Percentiles rank a stretch among this genome's conserved stretches.
Conservation (phyloP, 495 filamentous ascomycete species). For the Hyaloscypha variabilis region DNA sequence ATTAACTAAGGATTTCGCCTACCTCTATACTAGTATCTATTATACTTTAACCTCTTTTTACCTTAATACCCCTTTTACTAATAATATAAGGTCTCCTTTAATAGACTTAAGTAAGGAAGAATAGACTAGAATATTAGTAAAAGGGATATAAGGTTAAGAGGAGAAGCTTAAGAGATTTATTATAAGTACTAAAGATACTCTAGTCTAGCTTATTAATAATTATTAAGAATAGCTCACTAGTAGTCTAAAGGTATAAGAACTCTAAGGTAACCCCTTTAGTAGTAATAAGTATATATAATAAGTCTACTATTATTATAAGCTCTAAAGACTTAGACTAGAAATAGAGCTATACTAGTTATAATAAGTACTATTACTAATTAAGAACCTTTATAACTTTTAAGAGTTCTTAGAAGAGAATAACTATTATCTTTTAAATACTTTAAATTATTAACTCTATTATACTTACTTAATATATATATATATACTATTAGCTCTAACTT, state of each 20-base stretch:
- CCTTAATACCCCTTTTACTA: conserved; percentile 17
- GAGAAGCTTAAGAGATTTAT: conserved; percentile 27
- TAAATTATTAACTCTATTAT: conserved; percentile 8
- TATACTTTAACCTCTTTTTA: conserved; percentile 22
- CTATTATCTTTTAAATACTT: conserved; percentile 7
- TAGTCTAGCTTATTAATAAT: conserved; percentile 16
- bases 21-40: conserved; percentile 21
- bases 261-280: conserved; percentile 15
- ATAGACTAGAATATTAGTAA: conserved; percentile 2
- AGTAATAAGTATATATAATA: conserved; percentile 16
- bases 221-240: conserved; percentile 22
- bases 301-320: conserved; percentile 15
- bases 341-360: conserved; percentile 20
- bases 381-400: conserved; percentile 19
- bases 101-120: conserved; percentile 13
- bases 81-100: conserved; percentile 18
- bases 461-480: conserved; percentile 17
- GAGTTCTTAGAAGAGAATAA: conserved; percentile 21
- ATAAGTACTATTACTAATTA: conserved; percentile 17
- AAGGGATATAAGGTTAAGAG: conserved; percentile 18
- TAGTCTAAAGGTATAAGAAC: conserved; percentile 20
- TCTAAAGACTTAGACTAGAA: conserved; percentile 6
- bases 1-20: conserved; percentile 21
- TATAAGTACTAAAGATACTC: conserved; percentile 18
- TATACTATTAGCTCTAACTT: conserved; percentile 10